Conservation (phyloP, 2,329 filamentous ascomycete species). For the Onygena corvina region DNA sequence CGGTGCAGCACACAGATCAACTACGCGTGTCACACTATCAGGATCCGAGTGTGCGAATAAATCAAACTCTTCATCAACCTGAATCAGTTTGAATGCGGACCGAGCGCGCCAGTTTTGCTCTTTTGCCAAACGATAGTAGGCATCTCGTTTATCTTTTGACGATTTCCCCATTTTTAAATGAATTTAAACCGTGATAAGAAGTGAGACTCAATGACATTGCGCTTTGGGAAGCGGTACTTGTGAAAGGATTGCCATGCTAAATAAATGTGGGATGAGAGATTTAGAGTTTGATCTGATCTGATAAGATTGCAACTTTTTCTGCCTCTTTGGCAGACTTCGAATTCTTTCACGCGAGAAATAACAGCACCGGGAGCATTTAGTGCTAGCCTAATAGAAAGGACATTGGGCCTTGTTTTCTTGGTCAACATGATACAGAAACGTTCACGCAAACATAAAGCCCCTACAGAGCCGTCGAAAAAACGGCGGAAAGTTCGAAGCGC, state of each 20-base stretch:
- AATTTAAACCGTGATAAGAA: background rate
- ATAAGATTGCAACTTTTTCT: conserved; percentile 4
- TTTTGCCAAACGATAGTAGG: conserved; percentile 94
- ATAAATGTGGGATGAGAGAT: background rate
- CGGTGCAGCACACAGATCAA: conserved; percentile 89
- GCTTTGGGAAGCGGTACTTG: background rate
- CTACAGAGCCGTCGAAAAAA: conserved; percentile 25
- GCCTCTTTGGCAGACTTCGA: background rate
- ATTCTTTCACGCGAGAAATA: background rate
- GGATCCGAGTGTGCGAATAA: conserved; percentile 55
- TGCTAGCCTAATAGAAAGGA: too few species aligned
- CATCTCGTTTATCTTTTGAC: conserved; percentile 96
- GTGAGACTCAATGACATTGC: background rate
- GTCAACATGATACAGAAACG: conserved; percentile 28
- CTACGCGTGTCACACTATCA: conserved; percentile 73
- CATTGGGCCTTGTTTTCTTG: background rate
- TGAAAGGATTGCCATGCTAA: too few species aligned
- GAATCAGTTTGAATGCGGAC: conserved; percentile 92
- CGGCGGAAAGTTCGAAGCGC: conserved; percentile 23
- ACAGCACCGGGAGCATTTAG: too few species aligned
- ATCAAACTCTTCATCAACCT: conserved; percentile 92
- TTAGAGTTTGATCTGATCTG: background rate
- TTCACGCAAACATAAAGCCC: conserved; percentile 23
- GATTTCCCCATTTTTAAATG: conserved; percentile 67
- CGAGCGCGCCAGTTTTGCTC: conserved; percentile 97